These are phyloP conservation scores for Fusarium subtropicale DNA, from an alignment of 2,329 filamentous ascomycete species.

Conservation along the genomic window DNA sequence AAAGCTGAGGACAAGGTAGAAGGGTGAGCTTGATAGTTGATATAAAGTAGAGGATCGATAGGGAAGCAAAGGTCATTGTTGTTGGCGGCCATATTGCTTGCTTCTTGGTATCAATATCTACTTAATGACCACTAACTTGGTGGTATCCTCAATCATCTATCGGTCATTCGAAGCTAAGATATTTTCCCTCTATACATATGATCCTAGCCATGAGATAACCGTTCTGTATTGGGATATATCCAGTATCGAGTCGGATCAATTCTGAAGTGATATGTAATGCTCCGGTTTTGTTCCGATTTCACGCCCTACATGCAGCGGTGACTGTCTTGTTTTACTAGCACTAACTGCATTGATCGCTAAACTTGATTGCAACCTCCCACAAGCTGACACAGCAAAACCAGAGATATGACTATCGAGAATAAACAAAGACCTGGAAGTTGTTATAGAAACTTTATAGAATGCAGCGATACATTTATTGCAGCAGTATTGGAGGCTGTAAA, in stretches of 20 bases:
- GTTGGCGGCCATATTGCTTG: background rate
- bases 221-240: background rate
- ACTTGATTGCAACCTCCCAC: background rate
- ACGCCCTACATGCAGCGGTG: constrained; percentile 16
- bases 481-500: no score
- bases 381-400: background rate
- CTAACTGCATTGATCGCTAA: background rate
- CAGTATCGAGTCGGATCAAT: background rate
- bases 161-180: background rate
- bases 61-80: no score
- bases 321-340: background rate
- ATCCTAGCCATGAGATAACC: background rate
- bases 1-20: background rate
- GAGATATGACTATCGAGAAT: background rate
- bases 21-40: background rate
- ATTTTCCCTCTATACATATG: background rate
- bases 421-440: no score
- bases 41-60: background rate
- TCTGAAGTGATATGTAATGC: background rate
- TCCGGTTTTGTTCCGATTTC: constrained; percentile 27
- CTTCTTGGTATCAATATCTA: background rate
- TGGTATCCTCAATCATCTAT: background rate
- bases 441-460: background rate
- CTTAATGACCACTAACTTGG: background rate
- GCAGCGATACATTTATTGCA: no score